Evolutionary conservation across 768 basidiomycete species (phyloP).

Genomic region (Scleroderma citrinum): DNA sequence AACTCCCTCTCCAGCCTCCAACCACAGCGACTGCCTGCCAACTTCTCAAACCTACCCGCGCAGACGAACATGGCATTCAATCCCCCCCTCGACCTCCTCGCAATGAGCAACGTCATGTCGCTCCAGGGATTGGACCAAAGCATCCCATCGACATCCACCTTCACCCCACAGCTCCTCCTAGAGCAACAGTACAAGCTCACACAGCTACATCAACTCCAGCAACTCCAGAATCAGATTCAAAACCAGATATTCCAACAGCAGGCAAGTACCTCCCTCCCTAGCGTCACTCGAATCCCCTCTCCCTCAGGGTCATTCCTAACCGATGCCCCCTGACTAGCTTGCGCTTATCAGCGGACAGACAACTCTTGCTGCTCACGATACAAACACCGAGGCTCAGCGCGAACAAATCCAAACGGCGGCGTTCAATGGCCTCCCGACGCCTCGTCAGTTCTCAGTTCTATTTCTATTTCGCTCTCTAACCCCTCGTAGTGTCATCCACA

Average conservation of each 20-base stretch:
- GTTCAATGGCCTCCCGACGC: slow-evolving; percentile 59
- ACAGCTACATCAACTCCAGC: slow-evolving; percentile 72
- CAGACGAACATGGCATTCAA: slow-evolving; percentile 9
- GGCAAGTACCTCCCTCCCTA: slow-evolving; percentile 41
- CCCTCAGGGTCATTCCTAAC: slow-evolving; percentile 6
- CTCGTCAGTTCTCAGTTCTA: slow-evolving; percentile 40
- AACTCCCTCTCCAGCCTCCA: slow-evolving; percentile 2
- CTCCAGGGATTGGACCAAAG: slow-evolving; percentile 38
- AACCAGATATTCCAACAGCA: slow-evolving; percentile 88
- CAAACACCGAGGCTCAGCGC: slow-evolving; percentile 31
- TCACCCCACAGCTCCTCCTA: slow-evolving; percentile 47
- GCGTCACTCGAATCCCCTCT: neutral
- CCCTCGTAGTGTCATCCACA: slow-evolving; percentile 47
- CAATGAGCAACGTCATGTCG: slow-evolving; percentile 43
- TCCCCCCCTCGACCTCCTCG: slow-evolving; percentile 43
- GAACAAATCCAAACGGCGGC: slow-evolving; percentile 23
- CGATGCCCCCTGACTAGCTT: slow-evolving; percentile 38
- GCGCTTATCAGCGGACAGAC: slow-evolving; percentile 55
- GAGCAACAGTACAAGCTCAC: slow-evolving; percentile 77
- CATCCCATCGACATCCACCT: slow-evolving; percentile 15
- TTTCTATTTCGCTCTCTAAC: slow-evolving; percentile 3
- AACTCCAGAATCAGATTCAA: slow-evolving; percentile 80
- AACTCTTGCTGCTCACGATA: slow-evolving; percentile 30
- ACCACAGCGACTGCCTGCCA: slow-evolving; percentile 10
- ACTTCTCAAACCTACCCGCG: slow-evolving; percentile 5